Percentiles rank a stretch among this genome's conserved stretches.
phyloP scores from a whole-genome alignment of 164 flowering plant species.

The Annona squamosa region DNA sequence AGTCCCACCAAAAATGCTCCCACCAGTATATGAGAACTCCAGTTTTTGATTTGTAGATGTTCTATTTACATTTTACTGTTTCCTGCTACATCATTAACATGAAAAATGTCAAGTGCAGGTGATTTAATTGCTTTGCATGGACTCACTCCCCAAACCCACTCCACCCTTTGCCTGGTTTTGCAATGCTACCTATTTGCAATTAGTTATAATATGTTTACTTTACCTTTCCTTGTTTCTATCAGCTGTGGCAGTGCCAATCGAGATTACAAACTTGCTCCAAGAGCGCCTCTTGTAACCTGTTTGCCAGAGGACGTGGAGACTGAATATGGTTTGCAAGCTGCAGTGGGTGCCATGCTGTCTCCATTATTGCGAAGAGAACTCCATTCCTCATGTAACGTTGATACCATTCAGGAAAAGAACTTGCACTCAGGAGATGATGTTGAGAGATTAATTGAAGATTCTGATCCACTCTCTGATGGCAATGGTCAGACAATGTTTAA shows the following conservation, averaged over 20 bases:
- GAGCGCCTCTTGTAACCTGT: constrained; percentile 69
- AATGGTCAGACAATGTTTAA: constrained; percentile 1
- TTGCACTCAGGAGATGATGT: constrained; percentile 21
- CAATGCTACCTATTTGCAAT: not conserved
- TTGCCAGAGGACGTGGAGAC: constrained; percentile 34
- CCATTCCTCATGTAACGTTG: constrained; percentile 21
- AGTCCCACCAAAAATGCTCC: not conserved
- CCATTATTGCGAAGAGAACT: constrained; percentile 45
- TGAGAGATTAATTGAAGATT: constrained; percentile 10
- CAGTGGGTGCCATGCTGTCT: constrained; percentile 44
- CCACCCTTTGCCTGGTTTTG: not conserved
- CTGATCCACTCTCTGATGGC: constrained; percentile 1
- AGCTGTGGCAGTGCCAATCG: too few species aligned
- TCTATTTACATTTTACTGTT: not conserved
- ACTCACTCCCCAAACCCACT: too few species aligned
- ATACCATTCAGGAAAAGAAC: constrained; percentile 36
- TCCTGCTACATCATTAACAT: not conserved
- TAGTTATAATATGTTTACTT: not conserved
- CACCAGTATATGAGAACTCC: not conserved
- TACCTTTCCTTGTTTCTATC: not conserved
- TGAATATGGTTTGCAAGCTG: constrained; percentile 50
- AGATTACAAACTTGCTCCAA: not conserved
- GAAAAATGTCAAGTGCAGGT: not conserved
- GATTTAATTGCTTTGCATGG: not conserved
- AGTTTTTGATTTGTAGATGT: too few species aligned